Evolutionary conservation across 2,329 filamentous ascomycete genomes (phyloP), one percentile per base, ranked within the genome.

Genomic region (Davidsoniella australis): DNA sequence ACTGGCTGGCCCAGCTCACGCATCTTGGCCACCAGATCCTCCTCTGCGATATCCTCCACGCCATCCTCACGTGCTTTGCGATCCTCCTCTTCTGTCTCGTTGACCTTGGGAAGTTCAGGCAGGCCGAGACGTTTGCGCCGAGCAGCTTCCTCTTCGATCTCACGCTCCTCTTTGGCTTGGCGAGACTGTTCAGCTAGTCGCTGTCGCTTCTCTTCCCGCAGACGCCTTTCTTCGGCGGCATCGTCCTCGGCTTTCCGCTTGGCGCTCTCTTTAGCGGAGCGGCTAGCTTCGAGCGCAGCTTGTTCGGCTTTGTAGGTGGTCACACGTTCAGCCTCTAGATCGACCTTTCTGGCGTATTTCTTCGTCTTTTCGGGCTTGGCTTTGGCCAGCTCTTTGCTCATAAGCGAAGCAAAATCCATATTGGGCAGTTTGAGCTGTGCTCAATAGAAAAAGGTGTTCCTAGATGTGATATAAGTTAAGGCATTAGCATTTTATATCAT

Each of bases 391-490:
- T 94, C 87, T 61, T 86, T 83, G 59, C 84, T 79, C 85, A 98
- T 94, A 44, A 98, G 70, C 36, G 86, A 77, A 54, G 87, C 87
- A 69, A 98, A 98, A 65, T 98, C 88, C 91, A 98, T 98, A 56
- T 54, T 70, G 61, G 54, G 7, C 2, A 47, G 24, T 17, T 33
- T 37, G 46, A 36, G 18, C 23, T 45, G 18, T 20, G 5, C n/a
- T 20, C n/a, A n/a, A 5, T 24, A 20, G 20, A 23, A 24, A 43
- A 29, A 6, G 7, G 8, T 43, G 17, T 1, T 23, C 9, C 20
- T 20, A 29, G 1, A 2, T 18, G 20, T n/a, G 18, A 12, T 43
- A 23, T 3, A 43, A 23, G 12, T 10, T 5, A 12, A 12, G 12
- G 1, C 29, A 33, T 33, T 5, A 12, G 29, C 12, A 33, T 33